Base-by-base conservation (phyloP, 495 filamentous ascomycete species). In the Neurospora africana region DNA sequence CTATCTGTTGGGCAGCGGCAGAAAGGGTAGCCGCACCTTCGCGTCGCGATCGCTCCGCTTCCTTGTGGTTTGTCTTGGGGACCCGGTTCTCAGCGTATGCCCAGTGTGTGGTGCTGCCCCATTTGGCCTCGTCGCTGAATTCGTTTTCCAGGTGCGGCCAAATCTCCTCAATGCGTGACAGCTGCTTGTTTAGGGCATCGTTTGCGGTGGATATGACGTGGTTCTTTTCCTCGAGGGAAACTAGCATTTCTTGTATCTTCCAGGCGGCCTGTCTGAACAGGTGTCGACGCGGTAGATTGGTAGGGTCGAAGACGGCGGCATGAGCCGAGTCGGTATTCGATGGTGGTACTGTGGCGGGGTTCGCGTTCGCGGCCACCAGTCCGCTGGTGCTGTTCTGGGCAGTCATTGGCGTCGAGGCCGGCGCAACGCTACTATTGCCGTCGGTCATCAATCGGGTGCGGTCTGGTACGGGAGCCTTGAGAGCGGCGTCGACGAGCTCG, bases 211-310 rank as follows among this genome's bases (percentile, higher is more conserved):
- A 89, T 47, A 98, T 90, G 69, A 98, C 94, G 74, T 97, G 94
- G 73, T 96, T 97, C 81, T 99, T 99, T 82, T 99, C 95, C 75
- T 98, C 96, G 39, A 97, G 83, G 1, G 92, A 92, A 71, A 91
- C 86, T 74, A 97, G 87, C 81, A 98, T 89, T 72, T 94, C 91
- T 53, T 87, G 84, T 43, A 95, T 87, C 74, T 88, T 86, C 68
- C 79, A 81, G 7, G 83, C 83, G 36, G 82, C 83, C 68, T 87
- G 84, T 72, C 82, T 86, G 79, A 95, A 93, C 21, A 93, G 83
- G 73, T 87, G 83, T 43, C 92, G 88, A 65, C 89, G 91, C 69
- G 84, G 83, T 39, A 87, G 72, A 73, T 87, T 87, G 71, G 82
- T 81, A 27, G 85, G 80, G 73, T 86, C 84, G 75, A 80, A 84